These are phyloP conservation scores for Sporothrix sp. DNA, from an alignment of 2,329 filamentous ascomycete genomes.

Conservation along the genomic window DNA sequence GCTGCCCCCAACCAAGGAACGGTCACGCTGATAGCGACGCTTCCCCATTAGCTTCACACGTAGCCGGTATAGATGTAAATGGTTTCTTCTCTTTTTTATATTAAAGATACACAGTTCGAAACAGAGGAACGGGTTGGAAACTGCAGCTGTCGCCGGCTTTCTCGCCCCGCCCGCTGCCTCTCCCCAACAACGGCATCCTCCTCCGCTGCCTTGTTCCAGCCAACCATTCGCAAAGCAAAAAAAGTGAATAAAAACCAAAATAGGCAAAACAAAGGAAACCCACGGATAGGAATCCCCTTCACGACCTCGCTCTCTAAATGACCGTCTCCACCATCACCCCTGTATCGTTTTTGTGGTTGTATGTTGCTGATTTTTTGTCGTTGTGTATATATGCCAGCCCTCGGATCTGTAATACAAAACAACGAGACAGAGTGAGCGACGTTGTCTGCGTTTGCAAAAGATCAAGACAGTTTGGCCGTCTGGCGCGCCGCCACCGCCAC, in stretches of 20 bases:
- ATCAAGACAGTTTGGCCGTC: too few relatives aligned
- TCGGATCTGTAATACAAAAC: not conserved
- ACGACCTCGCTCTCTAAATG: not conserved
- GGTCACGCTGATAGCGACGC: too few relatives aligned
- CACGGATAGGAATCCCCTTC: not conserved
- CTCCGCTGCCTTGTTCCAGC: not conserved
- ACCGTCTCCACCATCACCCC: not conserved
- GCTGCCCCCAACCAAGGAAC: too few relatives aligned
- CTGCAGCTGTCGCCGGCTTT: too few relatives aligned
- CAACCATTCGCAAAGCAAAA: conserved; percentile 3
- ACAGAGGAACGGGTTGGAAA: not conserved
- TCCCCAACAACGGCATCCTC: not conserved
- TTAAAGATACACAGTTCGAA: conserved; percentile 14
- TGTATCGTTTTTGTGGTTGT: conserved; percentile 5
- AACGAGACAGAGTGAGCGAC: not conserved
- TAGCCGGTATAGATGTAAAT: not conserved
- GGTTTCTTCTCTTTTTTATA: conserved; percentile 4
- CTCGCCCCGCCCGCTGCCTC: not conserved
- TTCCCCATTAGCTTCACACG: too few relatives aligned
- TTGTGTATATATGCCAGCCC: not conserved
- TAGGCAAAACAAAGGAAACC: not conserved
- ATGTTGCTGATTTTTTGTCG: not conserved
- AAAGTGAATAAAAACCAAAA: not conserved
- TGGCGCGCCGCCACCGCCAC: too few relatives aligned
- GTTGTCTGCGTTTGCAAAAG: too few relatives aligned